phyloP scores from a whole-genome alignment of 441 rosid genomes.

The Arabidopsis hybrid region DNA sequence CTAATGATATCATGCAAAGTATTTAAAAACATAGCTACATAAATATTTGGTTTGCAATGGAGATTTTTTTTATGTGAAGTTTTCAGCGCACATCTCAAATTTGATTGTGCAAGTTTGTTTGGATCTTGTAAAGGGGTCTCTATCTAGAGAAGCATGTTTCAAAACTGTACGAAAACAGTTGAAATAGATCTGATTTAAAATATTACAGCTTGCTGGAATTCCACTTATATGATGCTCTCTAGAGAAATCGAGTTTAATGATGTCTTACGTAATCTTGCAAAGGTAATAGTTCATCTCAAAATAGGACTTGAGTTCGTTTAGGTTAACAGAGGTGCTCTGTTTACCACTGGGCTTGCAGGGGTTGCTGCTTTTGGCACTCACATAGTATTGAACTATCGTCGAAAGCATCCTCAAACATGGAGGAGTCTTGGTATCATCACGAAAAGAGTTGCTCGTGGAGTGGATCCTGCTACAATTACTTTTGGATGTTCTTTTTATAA shows the following conservation, averaged over 20 bases:
- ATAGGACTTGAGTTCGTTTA: too few relatives aligned
- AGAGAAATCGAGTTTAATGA: neutral
- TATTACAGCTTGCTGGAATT: neutral
- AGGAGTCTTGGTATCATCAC: too few relatives aligned
- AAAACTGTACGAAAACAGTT: neutral
- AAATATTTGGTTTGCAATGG: neutral
- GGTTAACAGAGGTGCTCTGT: too few relatives aligned
- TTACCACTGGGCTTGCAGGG: too few relatives aligned
- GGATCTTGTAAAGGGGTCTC: neutral
- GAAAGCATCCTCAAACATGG: too few relatives aligned
- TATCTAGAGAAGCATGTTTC: neutral
- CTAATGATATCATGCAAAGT: neutral
- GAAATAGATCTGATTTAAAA: neutral
- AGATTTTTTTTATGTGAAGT: neutral
- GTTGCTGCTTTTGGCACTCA: too few relatives aligned
- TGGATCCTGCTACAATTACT: too few relatives aligned
- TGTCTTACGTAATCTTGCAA: neutral
- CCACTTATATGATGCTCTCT: neutral
- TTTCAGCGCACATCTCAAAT: slow-evolving; percentile 5
- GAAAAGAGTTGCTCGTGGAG: too few relatives aligned
- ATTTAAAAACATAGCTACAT: neutral
- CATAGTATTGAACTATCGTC: too few relatives aligned
- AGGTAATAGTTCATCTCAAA: neutral
- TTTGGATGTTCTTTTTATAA: too few relatives aligned
- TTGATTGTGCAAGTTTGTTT: slow-evolving; percentile 1